Evolutionary conservation across 768 basidiomycete genomes (phyloP), one percentile per base, ranked within the genome.

Genomic region (Erythrobasidium yunnanense): DNA sequence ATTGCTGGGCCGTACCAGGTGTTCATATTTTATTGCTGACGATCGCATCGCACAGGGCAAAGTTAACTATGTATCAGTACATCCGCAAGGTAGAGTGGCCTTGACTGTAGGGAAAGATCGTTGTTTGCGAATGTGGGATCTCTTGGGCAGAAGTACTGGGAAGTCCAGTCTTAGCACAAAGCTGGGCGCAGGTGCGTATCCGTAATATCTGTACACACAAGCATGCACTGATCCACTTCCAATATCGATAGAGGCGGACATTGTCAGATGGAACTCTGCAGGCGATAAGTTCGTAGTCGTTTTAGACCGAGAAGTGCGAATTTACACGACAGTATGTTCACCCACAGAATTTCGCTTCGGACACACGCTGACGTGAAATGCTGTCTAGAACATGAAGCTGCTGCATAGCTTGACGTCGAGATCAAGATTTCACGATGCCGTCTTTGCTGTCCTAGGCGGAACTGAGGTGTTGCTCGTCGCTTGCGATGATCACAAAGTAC

Each of bases 111-210:
- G 95, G 5, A 86, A 85, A 72, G 95, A 97, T 73, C 81, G 82
- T 69, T 88, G 87, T 2, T 70, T 97, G 66, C 82, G 91, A 46
- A 95, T 99, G 92, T 99, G 95, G 95, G 95, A 99, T 79, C 79
- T 99, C 53, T 92, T 96, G 88, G 80, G 92, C 49, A 27, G 32
- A 51, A 62, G 55, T 18, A 62, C 67, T 2, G 67, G 57, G 5
- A 55, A 66, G 30, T 33, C 58, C 23, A 90, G 89, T 30, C 66
- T 69, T 5, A 90, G 90, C 75, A 86, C 83, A 50, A 91, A 92
- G 74, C 76, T 99, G 4, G 88, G 89, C 22, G 87, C 85, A 78
- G 91, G 91, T 88, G 67, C 60, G 80, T 74, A n/a, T n/a, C n/a
- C n/a, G n/a, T n/a, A n/a, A n/a, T n/a, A n/a, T n/a, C n/a, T n/a